Evolutionary conservation across 257 asterid genomes (phyloP), one percentile per base, ranked within the genome.

Genomic region (Parsonsia alboflavescens): DNA sequence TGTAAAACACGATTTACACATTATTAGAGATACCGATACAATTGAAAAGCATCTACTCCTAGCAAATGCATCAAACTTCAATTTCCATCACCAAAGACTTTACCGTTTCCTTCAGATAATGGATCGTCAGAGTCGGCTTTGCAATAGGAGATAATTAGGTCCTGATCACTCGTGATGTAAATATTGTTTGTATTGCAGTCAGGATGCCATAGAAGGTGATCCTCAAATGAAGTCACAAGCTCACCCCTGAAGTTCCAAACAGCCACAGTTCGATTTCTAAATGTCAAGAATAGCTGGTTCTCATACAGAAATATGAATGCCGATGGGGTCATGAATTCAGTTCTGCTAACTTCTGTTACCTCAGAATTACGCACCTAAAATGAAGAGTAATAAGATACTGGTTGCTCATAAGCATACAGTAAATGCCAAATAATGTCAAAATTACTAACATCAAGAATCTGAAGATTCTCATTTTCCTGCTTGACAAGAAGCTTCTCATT

Each of bases 161-260:
- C 99, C 81, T 95, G 99, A 79, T 95, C 99, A 71, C 99, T 90
- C 44, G 99, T 95, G 78, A 95, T 95, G 85, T 95, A 95, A 63
- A 95, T 95, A 86, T 95, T 95, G 86, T 92, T 95, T 17, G 99
- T 95, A 76, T 95, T 92, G 89, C 99, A 95, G 84, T 95, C 98
- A 36, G 99, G 97, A 84, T 95, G 99, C 97, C 98, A 92, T 67
- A 95, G 83, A 64, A 95, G 96, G 82, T 95, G 99, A 75, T 92
- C 99, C 86, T 95, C 98, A 70, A 95, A 95, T 2, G 98, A 92
- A 28, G 99, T 92, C 72, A 95, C 99, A 21, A 95, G 93, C 88
- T 95, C 98, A 74, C 99, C 99, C 19, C 99, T 84, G 86, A 95
- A 95, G 90, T 95, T 95, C 99, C 99, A 95, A 72, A 95, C 99